These are phyloP conservation scores for Dothistroma pini DNA, from an alignment of 2,329 filamentous ascomycete genomes.

Conservation along the genomic window DNA sequence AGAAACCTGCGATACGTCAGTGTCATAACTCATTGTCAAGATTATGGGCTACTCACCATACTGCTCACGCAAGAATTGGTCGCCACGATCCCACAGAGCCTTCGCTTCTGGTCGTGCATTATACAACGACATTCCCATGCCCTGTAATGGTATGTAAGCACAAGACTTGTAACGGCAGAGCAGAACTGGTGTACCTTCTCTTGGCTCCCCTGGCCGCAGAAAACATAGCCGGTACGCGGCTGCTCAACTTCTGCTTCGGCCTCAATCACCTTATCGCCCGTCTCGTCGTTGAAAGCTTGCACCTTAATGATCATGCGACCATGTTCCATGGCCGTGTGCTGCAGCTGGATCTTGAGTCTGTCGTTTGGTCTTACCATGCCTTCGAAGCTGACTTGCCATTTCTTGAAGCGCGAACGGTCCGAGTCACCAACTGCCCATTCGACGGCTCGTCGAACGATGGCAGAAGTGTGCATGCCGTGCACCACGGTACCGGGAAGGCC, in stretches of 20 bases:
- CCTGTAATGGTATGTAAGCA: not conserved
- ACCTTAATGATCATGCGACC: not conserved
- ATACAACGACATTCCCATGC: conserved; percentile 1
- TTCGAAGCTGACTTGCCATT: not conserved
- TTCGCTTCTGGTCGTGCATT: not conserved
- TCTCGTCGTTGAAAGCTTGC: not conserved
- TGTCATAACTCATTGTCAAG: not conserved
- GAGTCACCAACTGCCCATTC: not conserved
- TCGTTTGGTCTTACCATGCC: not conserved
- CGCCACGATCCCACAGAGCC: not conserved
- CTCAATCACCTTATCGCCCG: not conserved
- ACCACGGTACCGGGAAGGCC: not conserved
- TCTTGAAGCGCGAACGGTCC: not conserved
- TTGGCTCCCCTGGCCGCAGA: conserved; percentile 2
- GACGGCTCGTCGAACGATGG: not conserved
- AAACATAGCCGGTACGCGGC: not conserved
- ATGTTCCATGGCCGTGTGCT: not conserved
- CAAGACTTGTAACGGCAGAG: not conserved
- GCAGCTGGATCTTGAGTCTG: not conserved
- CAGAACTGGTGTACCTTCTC: not conserved
- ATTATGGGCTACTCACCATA: not conserved
- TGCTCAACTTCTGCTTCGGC: not conserved
- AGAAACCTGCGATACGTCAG: not conserved
- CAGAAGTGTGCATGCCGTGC: conserved; percentile 1
- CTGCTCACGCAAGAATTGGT: not conserved